Conservation (phyloP, 2,329 filamentous ascomycete species). For the Scedosporium aurantiacum region DNA sequence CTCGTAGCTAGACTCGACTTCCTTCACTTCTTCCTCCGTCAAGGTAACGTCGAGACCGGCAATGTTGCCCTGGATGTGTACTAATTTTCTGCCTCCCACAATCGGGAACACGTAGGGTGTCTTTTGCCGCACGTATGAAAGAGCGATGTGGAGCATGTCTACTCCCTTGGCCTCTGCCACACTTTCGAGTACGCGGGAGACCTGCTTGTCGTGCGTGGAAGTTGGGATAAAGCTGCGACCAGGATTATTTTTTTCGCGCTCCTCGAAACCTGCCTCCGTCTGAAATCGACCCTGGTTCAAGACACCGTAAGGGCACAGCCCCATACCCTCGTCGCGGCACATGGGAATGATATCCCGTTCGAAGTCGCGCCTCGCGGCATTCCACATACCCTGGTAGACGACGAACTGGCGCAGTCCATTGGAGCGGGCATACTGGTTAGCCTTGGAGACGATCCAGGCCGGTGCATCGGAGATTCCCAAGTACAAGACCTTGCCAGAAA, state of each 20-base stretch:
- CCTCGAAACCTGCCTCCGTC: constrained; percentile 22
- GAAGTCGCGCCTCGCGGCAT: constrained; percentile 20
- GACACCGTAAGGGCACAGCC: constrained; percentile 47
- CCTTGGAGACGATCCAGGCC: constrained; percentile 27
- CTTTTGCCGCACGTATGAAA: constrained; percentile 42
- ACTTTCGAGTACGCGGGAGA: constrained; percentile 47
- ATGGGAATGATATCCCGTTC: constrained; percentile 33
- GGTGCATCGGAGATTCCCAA: constrained; percentile 28
- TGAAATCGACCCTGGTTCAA: constrained; percentile 42
- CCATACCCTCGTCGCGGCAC: constrained; percentile 33
- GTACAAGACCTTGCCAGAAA: constrained; percentile 29
- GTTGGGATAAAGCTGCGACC: constrained; percentile 24
- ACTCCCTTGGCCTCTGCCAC: constrained; percentile 45
- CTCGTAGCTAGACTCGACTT: constrained; percentile 38
- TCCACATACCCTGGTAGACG: constrained; percentile 30
- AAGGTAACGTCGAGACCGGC: constrained; percentile 38
- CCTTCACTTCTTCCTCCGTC: constrained; percentile 37
- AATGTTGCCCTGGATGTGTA: constrained; percentile 44
- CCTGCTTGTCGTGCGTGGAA: constrained; percentile 36
- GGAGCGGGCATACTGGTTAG: constrained; percentile 26
- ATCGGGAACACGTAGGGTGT: constrained; percentile 41
- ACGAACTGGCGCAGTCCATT: constrained; percentile 24
- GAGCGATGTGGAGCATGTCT: constrained; percentile 46
- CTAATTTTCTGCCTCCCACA: constrained; percentile 38
- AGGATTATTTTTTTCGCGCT: constrained; percentile 23